Base-by-base conservation (phyloP, 495 filamentous ascomycete species). In the Penicillium goetzii region DNA sequence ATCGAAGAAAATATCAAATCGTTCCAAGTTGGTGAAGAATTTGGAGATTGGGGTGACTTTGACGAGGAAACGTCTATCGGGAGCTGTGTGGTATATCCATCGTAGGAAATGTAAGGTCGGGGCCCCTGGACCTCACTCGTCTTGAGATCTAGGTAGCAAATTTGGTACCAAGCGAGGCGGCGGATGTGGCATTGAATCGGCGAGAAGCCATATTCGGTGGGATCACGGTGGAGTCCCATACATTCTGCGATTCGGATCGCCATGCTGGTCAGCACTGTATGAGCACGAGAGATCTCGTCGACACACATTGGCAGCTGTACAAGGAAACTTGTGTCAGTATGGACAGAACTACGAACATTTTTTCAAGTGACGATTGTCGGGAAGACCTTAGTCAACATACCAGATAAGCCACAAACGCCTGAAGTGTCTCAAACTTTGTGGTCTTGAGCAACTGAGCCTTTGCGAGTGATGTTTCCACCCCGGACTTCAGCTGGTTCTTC, bases 1-100 rank as follows among this genome's bases (percentile, higher is more conserved):
- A 92, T 88, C 4, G 86, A 73, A 0, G 86, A 70, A 34, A 90
- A 75, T 19, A 89, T 87, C 66, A 85, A 84, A 33, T 89, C 86
- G 2, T 90, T 92, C 84, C 87, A 93, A 26, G 45, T 53, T 7
- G 26, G 9, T 47, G 41, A 3, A 9, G 41, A 47, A 47, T 23
- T 47, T 23, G 41, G 21, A 47, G 41, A 47, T 19, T 47, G 41
- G 36, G 36, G 36, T 23, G 41, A 47, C n/a, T 10, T 47, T 23
- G 41, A 2, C 41, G 41, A 11, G 7, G 41, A 23, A 47, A 47
- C 41, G 19, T 47, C 41, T 6, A 47, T 47, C 9, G 41, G 41
- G 11, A 47, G 41, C 10, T 47, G 41, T 23, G 41, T 47, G 0
- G 41, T 47, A 23, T 47, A 47, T 10, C 41, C 41, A 23, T 47